Evolutionary conservation across 371 early-diverging fungal genomes (phyloP), one percentile per base, ranked within the genome.

Genomic region (Sporodiniella umbellata): DNA sequence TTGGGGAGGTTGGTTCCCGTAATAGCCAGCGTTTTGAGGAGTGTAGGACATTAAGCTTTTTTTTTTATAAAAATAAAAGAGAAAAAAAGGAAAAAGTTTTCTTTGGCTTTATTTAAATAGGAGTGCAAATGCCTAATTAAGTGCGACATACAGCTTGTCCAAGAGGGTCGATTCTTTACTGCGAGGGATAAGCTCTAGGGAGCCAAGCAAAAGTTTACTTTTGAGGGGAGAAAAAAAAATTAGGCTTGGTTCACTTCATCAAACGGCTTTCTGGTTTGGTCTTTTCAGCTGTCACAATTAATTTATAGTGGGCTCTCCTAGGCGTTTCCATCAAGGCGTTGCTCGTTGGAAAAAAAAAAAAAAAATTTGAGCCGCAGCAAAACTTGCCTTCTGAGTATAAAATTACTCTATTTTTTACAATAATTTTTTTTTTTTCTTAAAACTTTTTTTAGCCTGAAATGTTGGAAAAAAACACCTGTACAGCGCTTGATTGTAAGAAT

Each of bases 401-500:
- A 51, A 26, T 50, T 50, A n/a, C n/a, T n/a, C n/a, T n/a, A n/a
- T n/a, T 50, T 50, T 39, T 39, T 18, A 24, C 17, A 12, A 33
- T 12, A 10, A 21, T 51, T 42, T 24, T 23, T 43, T 22, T n/a
- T 2, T 25, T n/a, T 43, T 43, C 28, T 39, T 15, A 28, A 51
- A n/a, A n/a, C n/a, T n/a, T n/a, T n/a, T n/a, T n/a, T n/a, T n/a
- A n/a, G n/a, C n/a, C n/a, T n/a, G n/a, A n/a, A n/a, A n/a, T 51
- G 51, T n/a, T 25, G 1, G 25, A 42, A 25, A 51, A 51, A 14
- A 25, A 48, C 19, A 45, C 50, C 15, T 69, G 69, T 53, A 55
- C 65, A 17, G 53, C 69, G 14, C 30, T 60, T 11, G 81, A 78
- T 15, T 95, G 95, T 69, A 66, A 54, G n/a, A 86, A 89, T 48